Evolutionary conservation across 148 eudicot species (phyloP).

Genomic region (Silene uniflora): DNA sequence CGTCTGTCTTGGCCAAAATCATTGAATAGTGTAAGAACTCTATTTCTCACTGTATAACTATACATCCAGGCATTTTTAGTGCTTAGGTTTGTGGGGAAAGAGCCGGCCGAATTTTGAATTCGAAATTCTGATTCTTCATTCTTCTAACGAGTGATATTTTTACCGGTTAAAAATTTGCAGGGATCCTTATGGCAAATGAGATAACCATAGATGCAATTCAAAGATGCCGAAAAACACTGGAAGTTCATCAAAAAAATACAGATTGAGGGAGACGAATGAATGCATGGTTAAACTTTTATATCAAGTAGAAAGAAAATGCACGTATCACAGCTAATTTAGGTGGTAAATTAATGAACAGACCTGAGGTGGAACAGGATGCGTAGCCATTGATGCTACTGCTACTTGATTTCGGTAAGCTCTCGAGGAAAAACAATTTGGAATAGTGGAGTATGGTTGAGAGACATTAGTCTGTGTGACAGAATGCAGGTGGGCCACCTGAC

Average conservation of each 20-base stretch:
- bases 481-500: constrained; percentile 30
- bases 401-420: constrained; percentile 29
- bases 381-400: constrained; percentile 31
- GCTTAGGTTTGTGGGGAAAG: not conserved
- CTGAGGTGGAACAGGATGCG: constrained; percentile 17
- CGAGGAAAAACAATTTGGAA: constrained; percentile 30
- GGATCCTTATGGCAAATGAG: too few species aligned
- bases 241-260: not conserved
- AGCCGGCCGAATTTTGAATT: not conserved
- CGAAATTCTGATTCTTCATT: not conserved
- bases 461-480: constrained; percentile 29
- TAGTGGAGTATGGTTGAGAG: constrained; percentile 24
- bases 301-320: not conserved
- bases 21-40: too few species aligned
- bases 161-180: not conserved
- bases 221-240: not conserved
- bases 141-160: not conserved
- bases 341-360: constrained; percentile 8
- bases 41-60: not conserved
- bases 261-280: too few species aligned
- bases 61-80: not conserved
- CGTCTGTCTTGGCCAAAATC: too few species aligned
- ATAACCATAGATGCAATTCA: not conserved
- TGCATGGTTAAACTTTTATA: not conserved
- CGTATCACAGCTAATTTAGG: not conserved